Evolutionary conservation across 768 basidiomycete species (phyloP).

Genomic region (Macrolepiota dolichaula): DNA sequence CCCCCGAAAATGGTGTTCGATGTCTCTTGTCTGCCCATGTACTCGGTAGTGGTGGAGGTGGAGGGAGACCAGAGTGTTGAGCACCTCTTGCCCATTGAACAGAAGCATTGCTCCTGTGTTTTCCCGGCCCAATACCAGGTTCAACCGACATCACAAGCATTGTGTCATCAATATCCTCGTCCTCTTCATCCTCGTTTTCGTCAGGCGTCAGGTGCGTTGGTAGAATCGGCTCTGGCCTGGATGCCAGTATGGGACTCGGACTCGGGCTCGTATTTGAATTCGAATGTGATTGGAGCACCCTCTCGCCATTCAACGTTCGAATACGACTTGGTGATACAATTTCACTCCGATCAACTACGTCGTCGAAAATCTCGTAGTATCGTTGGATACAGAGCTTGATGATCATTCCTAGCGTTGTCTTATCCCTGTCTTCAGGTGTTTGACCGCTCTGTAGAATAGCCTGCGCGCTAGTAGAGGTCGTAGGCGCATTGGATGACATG

Average conservation of each 20-base stretch:
- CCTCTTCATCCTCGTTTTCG: constrained; percentile 41
- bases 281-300: constrained; percentile 19
- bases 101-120: constrained; percentile 16
- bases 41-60: constrained; percentile 28
- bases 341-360: constrained; percentile 69
- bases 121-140: constrained; percentile 23
- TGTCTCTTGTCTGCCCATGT: constrained; percentile 31
- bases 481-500: constrained; percentile 23
- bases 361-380: constrained; percentile 87
- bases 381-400: constrained; percentile 76
- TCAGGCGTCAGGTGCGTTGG: constrained; percentile 4
- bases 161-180: constrained; percentile 73
- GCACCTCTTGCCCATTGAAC: constrained; percentile 7
- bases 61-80: background rate
- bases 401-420: constrained; percentile 66
- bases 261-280: constrained; percentile 18
- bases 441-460: constrained; percentile 13
- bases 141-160: constrained; percentile 74
- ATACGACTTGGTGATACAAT: constrained; percentile 38
- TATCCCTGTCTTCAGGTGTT: constrained; percentile 27
- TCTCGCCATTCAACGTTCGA: constrained; percentile 22
- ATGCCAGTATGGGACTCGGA: background rate
- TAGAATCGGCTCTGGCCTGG: constrained; percentile 4
- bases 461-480: constrained; percentile 13
- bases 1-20: constrained; percentile 20